phyloP scores from a whole-genome alignment of 2,329 filamentous ascomycete genomes.

The Daldinia sp. region DNA sequence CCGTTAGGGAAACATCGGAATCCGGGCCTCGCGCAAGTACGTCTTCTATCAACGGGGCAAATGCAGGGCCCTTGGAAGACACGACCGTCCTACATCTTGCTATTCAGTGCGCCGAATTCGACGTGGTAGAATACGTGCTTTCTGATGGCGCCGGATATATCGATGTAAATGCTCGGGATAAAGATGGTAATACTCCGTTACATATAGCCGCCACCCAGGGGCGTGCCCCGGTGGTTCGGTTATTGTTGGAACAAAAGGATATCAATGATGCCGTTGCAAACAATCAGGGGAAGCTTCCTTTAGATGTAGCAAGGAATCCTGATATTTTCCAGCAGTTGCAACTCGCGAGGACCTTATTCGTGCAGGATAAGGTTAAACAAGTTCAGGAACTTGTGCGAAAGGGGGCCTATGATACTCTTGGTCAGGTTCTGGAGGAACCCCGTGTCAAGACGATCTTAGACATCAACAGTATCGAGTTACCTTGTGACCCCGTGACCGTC shows the following conservation, averaged over 20 bases:
- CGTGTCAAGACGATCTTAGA: constrained; percentile 87
- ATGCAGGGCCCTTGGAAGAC: constrained; percentile 68
- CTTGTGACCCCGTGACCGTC: constrained; percentile 78
- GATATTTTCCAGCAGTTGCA: constrained; percentile 97
- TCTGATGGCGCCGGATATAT: constrained; percentile 73
- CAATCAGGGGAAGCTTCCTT: constrained; percentile 80
- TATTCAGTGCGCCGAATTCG: constrained; percentile 91
- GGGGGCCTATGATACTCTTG: constrained; percentile 79
- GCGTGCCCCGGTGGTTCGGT: constrained; percentile 78
- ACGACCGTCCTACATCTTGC: constrained; percentile 93
- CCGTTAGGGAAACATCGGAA: constrained; percentile 73
- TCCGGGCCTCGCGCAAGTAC: constrained; percentile 63
- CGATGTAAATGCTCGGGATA: constrained; percentile 89
- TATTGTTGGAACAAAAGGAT: constrained; percentile 80
- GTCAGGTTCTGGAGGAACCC: constrained; percentile 82
- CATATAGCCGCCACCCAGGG: constrained; percentile 88
- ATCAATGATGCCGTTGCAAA: constrained; percentile 92
- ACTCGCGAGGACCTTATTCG: constrained; percentile 86
- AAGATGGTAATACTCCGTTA: constrained; percentile 92
- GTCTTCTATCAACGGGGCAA: constrained; percentile 58
- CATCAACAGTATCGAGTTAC: constrained; percentile 90
- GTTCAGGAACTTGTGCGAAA: constrained; percentile 80
- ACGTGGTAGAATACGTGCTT: constrained; percentile 94
- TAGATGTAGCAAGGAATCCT: constrained; percentile 88
- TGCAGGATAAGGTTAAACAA: constrained; percentile 84